A percentile compares a stretch with the other conserved stretches of the same genome.
These are phyloP conservation scores for Centrapalus pauciflorus DNA, from an alignment of 129 eudicot species.

Conservation along the genomic window DNA sequence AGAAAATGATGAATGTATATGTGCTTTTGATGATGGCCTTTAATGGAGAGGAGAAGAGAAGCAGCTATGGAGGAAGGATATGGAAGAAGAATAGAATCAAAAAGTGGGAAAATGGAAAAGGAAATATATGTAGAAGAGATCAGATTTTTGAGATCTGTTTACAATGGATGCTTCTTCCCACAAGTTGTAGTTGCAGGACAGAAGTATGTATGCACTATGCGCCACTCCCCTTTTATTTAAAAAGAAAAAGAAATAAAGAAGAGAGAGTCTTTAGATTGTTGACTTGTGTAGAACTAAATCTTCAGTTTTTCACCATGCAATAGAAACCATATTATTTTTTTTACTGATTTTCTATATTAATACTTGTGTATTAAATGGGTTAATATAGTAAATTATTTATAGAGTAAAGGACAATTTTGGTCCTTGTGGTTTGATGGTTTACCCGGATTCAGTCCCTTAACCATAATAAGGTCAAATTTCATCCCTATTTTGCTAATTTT, in stretches of 20 bases:
- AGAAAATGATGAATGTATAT: neutral
- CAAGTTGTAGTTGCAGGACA: constrained; percentile 13
- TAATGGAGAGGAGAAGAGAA: neutral
- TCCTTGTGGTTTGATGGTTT: too few relatives aligned
- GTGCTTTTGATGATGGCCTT: neutral
- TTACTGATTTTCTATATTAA: neutral
- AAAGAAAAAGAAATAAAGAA: too few relatives aligned
- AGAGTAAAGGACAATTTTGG: too few relatives aligned
- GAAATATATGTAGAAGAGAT: constrained; percentile 11
- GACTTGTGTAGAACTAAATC: too few relatives aligned
- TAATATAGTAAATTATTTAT: too few relatives aligned
- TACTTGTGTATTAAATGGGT: too few relatives aligned
- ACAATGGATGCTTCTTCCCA: constrained; percentile 17
- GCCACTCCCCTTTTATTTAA: constrained; percentile 2
- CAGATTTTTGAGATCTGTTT: constrained; percentile 25
- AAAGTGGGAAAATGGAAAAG: neutral
- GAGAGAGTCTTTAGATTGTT: neutral
- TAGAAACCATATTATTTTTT: neutral
- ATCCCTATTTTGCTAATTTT: too few relatives aligned
- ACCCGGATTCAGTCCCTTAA: too few relatives aligned
- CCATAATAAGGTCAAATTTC: too few relatives aligned
- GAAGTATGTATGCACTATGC: too few relatives aligned
- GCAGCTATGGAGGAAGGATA: neutral
- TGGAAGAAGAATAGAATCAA: constrained; percentile 9
- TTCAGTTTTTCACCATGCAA: too few relatives aligned